Conservation (phyloP, 2,329 filamentous ascomycete species). For the Rugonectria rugulosa region DNA sequence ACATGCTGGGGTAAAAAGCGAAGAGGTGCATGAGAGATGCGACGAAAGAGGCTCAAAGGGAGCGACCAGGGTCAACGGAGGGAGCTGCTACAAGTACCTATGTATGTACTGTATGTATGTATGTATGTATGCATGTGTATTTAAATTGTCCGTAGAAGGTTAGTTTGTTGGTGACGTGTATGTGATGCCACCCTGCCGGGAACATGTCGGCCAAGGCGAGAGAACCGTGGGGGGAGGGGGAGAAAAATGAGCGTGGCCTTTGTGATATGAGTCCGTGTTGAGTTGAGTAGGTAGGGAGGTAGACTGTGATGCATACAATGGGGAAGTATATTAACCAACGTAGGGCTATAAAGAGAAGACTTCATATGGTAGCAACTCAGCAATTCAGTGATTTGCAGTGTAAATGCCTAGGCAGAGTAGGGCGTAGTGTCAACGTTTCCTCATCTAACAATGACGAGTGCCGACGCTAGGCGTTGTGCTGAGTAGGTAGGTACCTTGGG, state of each 20-base stretch:
- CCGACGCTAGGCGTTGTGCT: slow-evolving; percentile 7
- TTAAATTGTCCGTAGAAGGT: background rate
- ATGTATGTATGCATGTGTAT: background rate
- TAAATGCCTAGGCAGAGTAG: too few species aligned
- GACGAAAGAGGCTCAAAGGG: background rate
- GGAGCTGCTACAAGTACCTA: too few species aligned
- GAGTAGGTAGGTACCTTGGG: too few species aligned
- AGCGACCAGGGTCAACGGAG: too few species aligned
- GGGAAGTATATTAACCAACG: too few species aligned
- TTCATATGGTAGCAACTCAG: too few species aligned
- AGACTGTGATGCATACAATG: too few species aligned
- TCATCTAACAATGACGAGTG: background rate
- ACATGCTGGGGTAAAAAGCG: too few species aligned
- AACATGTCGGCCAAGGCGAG: background rate
- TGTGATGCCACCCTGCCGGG: slow-evolving; percentile 1
- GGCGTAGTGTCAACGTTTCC: background rate
- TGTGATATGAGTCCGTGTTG: background rate
- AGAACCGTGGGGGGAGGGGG: slow-evolving; percentile 6
- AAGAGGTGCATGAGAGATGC: background rate
- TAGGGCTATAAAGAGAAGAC: too few species aligned
- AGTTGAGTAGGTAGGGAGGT: background rate
- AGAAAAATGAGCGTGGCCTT: background rate
- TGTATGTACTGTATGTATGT: background rate
- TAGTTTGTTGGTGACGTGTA: slow-evolving; percentile 9
- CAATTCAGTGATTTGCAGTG: too few species aligned